Evolutionary conservation across 2,329 filamentous ascomycete genomes (phyloP).

Genomic region (Clonostachys rosea): DNA sequence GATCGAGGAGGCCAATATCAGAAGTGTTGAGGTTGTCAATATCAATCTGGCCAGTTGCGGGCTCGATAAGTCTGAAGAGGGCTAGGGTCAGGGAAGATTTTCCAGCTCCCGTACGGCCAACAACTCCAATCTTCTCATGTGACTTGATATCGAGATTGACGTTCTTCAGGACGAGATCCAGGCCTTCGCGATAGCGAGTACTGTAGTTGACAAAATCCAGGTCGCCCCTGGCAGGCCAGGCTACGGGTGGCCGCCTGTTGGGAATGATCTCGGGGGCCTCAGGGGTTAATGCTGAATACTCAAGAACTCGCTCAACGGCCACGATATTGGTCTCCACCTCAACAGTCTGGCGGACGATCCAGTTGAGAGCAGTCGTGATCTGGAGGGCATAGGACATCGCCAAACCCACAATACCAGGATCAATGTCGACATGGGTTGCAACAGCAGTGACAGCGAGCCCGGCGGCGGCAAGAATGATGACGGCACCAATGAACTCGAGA

Average conservation of each 20-base stretch:
- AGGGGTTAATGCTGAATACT: slow-evolving; percentile 86
- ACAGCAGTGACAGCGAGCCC: slow-evolving; percentile 80
- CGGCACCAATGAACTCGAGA: slow-evolving; percentile 88
- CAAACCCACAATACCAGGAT: slow-evolving; percentile 77
- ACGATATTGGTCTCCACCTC: slow-evolving; percentile 99
- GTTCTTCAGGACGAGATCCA: slow-evolving; percentile 91
- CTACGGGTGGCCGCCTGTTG: slow-evolving; percentile 78
- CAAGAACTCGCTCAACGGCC: slow-evolving; percentile 93
- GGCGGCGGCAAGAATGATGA: slow-evolving; percentile 87
- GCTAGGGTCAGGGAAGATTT: slow-evolving; percentile 93
- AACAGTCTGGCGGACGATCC: slow-evolving; percentile 97
- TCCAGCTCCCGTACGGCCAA: slow-evolving; percentile 91
- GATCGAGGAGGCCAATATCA: slow-evolving; percentile 81
- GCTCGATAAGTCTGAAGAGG: slow-evolving; percentile 93
- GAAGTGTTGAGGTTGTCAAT: slow-evolving; percentile 91
- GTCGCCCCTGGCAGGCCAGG: slow-evolving; percentile 86
- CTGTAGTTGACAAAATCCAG: slow-evolving; percentile 93
- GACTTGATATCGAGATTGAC: slow-evolving; percentile 90
- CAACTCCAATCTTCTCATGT: slow-evolving; percentile 96
- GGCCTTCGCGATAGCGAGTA: slow-evolving; percentile 82
- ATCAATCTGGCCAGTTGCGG: slow-evolving; percentile 73
- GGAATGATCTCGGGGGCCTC: slow-evolving; percentile 94
- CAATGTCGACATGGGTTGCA: slow-evolving; percentile 57
- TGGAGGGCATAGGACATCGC: slow-evolving; percentile 96
- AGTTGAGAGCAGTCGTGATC: slow-evolving; percentile 96